Conservation (phyloP, 1,284 basidiomycete genomes). For the Boletus holoroseus region DNA sequence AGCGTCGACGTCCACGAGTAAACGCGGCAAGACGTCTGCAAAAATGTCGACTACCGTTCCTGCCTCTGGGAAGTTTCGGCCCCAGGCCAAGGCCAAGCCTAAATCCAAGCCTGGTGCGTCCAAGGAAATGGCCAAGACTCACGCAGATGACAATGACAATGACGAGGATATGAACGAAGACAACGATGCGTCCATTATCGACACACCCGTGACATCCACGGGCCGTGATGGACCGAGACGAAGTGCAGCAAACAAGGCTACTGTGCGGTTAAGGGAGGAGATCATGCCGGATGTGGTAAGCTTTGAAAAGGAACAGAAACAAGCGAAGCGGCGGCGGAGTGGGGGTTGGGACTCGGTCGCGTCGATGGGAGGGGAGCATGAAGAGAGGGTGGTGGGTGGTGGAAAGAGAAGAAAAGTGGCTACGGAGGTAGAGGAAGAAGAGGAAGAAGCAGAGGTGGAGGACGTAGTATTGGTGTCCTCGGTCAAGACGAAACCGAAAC, state of each 20-base stretch:
- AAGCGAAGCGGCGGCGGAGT: slow-evolving; percentile 30
- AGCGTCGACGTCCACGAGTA: slow-evolving; percentile 17
- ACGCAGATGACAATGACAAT: not conserved
- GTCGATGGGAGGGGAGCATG: slow-evolving; percentile 14
- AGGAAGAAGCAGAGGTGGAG: slow-evolving; percentile 30
- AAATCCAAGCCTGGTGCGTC: slow-evolving; percentile 7
- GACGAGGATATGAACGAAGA: not conserved
- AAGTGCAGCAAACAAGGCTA: slow-evolving; percentile 63
- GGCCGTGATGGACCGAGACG: slow-evolving; percentile 37
- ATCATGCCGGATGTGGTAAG: slow-evolving; percentile 72
- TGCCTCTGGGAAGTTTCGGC: slow-evolving; percentile 5
- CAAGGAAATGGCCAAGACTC: not conserved
- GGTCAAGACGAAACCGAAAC: slow-evolving; percentile 33
- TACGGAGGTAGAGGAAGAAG: slow-evolving; percentile 24
- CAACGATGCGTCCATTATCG: slow-evolving; percentile 7
- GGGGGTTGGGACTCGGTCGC: slow-evolving; percentile 15
- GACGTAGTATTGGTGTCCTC: slow-evolving; percentile 22
- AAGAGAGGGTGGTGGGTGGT: slow-evolving; percentile 5
- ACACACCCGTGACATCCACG: slow-evolving; percentile 8
- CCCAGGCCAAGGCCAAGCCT: not conserved
- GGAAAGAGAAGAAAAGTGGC: slow-evolving; percentile 26
- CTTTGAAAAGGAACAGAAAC: slow-evolving; percentile 62
- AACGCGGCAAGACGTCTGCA: slow-evolving; percentile 16
- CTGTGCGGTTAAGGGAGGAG: slow-evolving; percentile 53
- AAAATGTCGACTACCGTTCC: not conserved